Evolutionary conservation across 2,329 filamentous ascomycete species (phyloP).

Genomic region (Fusarium hostae): DNA sequence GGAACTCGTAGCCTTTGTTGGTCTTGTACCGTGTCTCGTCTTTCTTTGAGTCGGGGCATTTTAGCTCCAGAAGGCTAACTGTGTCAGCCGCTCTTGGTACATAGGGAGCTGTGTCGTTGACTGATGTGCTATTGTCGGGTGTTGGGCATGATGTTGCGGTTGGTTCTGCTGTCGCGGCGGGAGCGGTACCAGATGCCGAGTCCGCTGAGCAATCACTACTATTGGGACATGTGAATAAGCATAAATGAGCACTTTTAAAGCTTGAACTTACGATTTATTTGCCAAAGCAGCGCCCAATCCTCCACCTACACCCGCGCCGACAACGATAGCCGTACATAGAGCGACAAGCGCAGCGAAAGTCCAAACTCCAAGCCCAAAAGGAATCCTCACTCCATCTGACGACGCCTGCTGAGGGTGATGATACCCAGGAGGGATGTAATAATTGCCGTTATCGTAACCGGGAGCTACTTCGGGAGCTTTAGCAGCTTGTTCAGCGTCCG

Average conservation of each 20-base stretch:
- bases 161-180: constrained; percentile 9
- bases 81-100: constrained; percentile 7
- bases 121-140: constrained; percentile 10
- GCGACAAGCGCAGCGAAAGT: constrained; percentile 29
- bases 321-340: constrained; percentile 26
- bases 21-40: constrained; percentile 24
- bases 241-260: rapidly evolving
- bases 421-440: constrained; percentile 20
- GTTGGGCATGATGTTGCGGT: constrained; percentile 23
- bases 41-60: constrained; percentile 12
- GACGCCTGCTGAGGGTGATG: background rate
- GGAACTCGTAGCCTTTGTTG: constrained; percentile 28
- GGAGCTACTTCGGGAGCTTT: constrained; percentile 27
- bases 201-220: constrained; percentile 13
- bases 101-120: constrained; percentile 23
- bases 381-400: constrained; percentile 1
- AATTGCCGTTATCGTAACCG: background rate
- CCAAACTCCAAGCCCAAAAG: constrained; percentile 34
- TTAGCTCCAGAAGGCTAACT: constrained; percentile 1
- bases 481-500: constrained; percentile 13
- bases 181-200: background rate
- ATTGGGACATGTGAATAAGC: background rate
- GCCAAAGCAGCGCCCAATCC: constrained; percentile 31
- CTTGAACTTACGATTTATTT: constrained; percentile 18
- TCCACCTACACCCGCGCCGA: constrained; percentile 31